Conservation (phyloP, 345 rosid species). For the Erucastrum elatum region DNA sequence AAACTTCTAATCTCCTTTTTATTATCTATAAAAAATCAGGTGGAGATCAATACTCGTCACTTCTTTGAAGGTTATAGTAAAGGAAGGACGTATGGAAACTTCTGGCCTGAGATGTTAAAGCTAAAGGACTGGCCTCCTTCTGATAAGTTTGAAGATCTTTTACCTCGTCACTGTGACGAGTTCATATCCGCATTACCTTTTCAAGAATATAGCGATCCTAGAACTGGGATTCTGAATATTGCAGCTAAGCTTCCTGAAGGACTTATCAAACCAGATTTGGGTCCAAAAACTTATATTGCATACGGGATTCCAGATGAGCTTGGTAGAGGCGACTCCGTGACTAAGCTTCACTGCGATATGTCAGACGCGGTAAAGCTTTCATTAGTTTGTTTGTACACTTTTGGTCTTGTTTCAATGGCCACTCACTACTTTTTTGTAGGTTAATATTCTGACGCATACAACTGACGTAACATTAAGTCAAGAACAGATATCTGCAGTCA, state of each 20-base stretch:
- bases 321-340: slow-evolving; percentile 93
- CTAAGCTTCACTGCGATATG: slow-evolving; percentile 91
- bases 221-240: slow-evolving; percentile 73
- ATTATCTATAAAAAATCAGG: slow-evolving; percentile 42
- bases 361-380: slow-evolving; percentile 76
- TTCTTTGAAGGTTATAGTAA: slow-evolving; percentile 79
- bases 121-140: slow-evolving; percentile 99
- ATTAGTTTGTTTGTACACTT: not conserved
- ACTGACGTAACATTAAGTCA: slow-evolving; percentile 54
- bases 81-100: slow-evolving; percentile 71
- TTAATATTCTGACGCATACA: slow-evolving; percentile 76
- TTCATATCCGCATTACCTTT: slow-evolving; percentile 77
- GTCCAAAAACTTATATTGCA: slow-evolving; percentile 92
- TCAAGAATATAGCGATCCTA: slow-evolving; percentile 77
- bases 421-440: slow-evolving; percentile 44
- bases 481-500: slow-evolving; percentile 55
- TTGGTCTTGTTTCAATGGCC: not conserved
- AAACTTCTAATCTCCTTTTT: not conserved
- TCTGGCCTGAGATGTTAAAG: slow-evolving; percentile 96
- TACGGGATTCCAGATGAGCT: slow-evolving; percentile 76
- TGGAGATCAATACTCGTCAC: slow-evolving; percentile 58
- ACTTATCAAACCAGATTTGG: slow-evolving; percentile 77
- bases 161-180: slow-evolving; percentile 94
- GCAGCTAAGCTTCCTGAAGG: slow-evolving; percentile 69
- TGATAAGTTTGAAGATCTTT: slow-evolving; percentile 72